Conservation (phyloP, 2,329 filamentous ascomycete genomes). For the Aschersonia sp. region DNA sequence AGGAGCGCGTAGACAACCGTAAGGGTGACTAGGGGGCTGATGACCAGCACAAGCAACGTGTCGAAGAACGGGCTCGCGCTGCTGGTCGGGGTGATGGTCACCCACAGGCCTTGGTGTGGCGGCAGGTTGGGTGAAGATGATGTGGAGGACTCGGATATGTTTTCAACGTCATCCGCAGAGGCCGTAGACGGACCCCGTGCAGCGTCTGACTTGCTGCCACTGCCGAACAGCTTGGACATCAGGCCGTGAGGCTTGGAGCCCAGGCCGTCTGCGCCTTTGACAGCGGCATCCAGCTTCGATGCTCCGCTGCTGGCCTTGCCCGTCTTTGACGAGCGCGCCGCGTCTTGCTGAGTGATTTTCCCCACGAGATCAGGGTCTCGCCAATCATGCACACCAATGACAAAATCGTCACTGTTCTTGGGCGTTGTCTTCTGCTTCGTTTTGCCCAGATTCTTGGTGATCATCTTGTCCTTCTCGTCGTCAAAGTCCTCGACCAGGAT, state of each 20-base stretch:
- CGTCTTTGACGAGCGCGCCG: background rate
- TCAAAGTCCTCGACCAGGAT: slow-evolving; percentile 53
- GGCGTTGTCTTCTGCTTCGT: slow-evolving; percentile 8
- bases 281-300: background rate
- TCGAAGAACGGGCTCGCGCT: slow-evolving; percentile 91
- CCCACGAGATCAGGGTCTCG: slow-evolving; percentile 50
- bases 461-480: slow-evolving; percentile 32
- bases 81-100: slow-evolving; percentile 86
- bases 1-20: slow-evolving; percentile 86
- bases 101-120: slow-evolving; percentile 66
- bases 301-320: slow-evolving; percentile 1
- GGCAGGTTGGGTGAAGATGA: background rate
- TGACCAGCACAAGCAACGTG: slow-evolving; percentile 87
- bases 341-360: slow-evolving; percentile 3
- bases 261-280: slow-evolving; percentile 14
- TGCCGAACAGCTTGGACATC: slow-evolving; percentile 35
- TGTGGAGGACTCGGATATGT: slow-evolving; percentile 2
- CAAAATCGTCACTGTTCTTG: slow-evolving; percentile 35
- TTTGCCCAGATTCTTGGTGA: slow-evolving; percentile 23
- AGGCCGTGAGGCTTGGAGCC: slow-evolving; percentile 21
- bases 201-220: slow-evolving; percentile 18
- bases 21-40: slow-evolving; percentile 83
- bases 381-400: slow-evolving; percentile 81
- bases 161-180: slow-evolving; percentile 9
- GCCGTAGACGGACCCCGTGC: slow-evolving; percentile 10